Conservation (phyloP, 2,329 filamentous ascomycete species). For the Penicillium sp. region DNA sequence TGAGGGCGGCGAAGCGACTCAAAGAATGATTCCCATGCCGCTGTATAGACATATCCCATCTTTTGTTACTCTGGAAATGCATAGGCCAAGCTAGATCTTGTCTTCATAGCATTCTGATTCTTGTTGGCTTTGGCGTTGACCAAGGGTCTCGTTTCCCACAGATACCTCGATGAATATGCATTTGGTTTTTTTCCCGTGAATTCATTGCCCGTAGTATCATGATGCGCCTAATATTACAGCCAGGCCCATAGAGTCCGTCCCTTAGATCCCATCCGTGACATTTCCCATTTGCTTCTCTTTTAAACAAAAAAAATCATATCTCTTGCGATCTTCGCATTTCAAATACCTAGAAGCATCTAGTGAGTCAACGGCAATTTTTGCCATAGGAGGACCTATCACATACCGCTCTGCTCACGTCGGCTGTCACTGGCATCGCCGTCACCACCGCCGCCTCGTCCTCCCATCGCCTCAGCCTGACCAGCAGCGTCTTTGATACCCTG, state of each 20-base stretch:
- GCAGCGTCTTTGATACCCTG: conserved; percentile 65
- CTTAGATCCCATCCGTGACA: neutral
- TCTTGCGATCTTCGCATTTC: neutral
- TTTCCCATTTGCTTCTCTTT: neutral
- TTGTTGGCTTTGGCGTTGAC: conserved; percentile 5
- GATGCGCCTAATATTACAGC: neutral
- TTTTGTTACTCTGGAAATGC: neutral
- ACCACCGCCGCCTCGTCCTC: conserved; percentile 16
- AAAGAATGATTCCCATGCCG: conserved; percentile 44
- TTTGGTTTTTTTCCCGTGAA: neutral
- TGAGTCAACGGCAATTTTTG: neutral
- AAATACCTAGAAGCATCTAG: conserved; percentile 11
- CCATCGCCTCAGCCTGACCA: conserved; percentile 47
- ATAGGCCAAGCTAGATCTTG: neutral
- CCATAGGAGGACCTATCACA: conserved; percentile 12
- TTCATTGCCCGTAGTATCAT: neutral
- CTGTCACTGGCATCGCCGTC: conserved; percentile 32
- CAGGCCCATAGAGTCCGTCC: neutral
- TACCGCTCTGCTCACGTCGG: conserved; percentile 49
- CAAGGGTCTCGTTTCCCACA: neutral
- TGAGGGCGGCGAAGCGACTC: conserved; percentile 55
- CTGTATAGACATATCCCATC: neutral
- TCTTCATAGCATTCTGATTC: neutral
- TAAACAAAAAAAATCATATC: neutral
- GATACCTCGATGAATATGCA: conserved; percentile 12